These are phyloP conservation scores for Hemileccinum impolitum DNA, from an alignment of 768 basidiomycete genomes.

Conservation along the genomic window DNA sequence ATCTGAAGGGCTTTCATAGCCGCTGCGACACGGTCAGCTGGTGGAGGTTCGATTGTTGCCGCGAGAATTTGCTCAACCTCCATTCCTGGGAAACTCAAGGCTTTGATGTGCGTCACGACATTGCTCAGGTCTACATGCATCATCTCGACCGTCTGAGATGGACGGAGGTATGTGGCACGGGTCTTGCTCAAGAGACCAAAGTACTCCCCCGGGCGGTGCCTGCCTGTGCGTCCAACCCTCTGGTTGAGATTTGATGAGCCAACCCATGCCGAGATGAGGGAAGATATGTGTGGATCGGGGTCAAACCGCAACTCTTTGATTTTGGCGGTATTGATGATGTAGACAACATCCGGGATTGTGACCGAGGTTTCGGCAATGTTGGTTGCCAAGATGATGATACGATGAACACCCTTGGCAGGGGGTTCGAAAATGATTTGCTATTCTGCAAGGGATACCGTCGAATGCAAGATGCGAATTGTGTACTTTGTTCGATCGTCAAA, in stretches of 20 bases:
- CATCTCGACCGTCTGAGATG: slow-evolving; percentile 94
- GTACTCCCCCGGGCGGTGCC: slow-evolving; percentile 89
- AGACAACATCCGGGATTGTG: slow-evolving; percentile 93
- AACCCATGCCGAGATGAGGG: slow-evolving; percentile 88
- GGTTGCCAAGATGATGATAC: slow-evolving; percentile 89
- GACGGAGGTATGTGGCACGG: slow-evolving; percentile 57
- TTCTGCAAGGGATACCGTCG: slow-evolving; percentile 81
- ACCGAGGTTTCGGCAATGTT: slow-evolving; percentile 96
- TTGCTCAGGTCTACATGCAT: slow-evolving; percentile 85
- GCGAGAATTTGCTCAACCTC: slow-evolving; percentile 83
- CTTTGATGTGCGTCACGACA: slow-evolving; percentile 96
- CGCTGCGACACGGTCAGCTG: slow-evolving; percentile 64
- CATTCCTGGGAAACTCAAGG: slow-evolving; percentile 84
- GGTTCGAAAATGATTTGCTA: slow-evolving; percentile 90
- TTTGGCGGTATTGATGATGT: slow-evolving; percentile 88
- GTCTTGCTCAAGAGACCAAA: slow-evolving; percentile 73
- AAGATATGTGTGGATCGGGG: slow-evolving; percentile 83
- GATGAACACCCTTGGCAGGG: slow-evolving; percentile 69
- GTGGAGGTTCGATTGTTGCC: slow-evolving; percentile 85
- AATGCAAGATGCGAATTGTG: slow-evolving; percentile 82
- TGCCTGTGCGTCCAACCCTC: slow-evolving; percentile 87
- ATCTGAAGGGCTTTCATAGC: slow-evolving; percentile 78
- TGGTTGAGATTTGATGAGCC: slow-evolving; percentile 89
- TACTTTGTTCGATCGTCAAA: slow-evolving; percentile 59
- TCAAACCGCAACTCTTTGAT: slow-evolving; percentile 90